Base-by-base conservation (phyloP, 495 filamentous ascomycete species). In the Lasiosphaeriaceae sp. region DNA sequence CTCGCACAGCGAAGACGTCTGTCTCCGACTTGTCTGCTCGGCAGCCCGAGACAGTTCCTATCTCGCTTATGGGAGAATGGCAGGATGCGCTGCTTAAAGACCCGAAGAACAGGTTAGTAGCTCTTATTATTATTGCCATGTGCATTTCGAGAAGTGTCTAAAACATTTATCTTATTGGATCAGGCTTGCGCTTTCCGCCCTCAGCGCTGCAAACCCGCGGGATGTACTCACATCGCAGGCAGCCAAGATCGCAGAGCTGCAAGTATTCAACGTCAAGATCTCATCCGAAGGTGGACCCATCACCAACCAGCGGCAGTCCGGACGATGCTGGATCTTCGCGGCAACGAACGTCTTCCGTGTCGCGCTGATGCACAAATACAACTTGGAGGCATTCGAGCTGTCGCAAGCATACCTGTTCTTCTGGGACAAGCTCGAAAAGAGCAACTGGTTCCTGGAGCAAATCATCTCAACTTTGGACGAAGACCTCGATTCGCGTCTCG, bases 371-470 rank as follows among this genome's bases (percentile, higher is more conserved):
- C 85, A 88, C 66, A 83, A 85, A 60, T 88, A 93, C 67, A 81
- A 83, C 47, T 80, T 95, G 9, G 74, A 80, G n/a, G 73, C 80
- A n/a, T 77, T 92, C 89, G 87, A 96, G 74, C 80, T 96, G 2
- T 89, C 84, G 34, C 91, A 96, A 64, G 82, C 86, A 2, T 96
- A 94, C 63, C 80, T 95, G n/a, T 94, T 92, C 76, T 96, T 90
- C 80, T 95, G 88, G 85, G 90, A 96, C 69, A 96, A 96, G 72
- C 80, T 95, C 20, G 91, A 96, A 72, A 96, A 96, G 68, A 83
- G 87, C 8, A 95, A 95, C 65, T 96, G 79, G 67, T 94, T 94
- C 75, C 77, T 94, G 21, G 89, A 93, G 69, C 84, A 86, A 62
- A 83, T 94, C 55, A 79, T 95, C 39, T 82, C 87, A 53, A 94